Conservation (phyloP, 805 yeast genomes). For the Ogataea methylovora region DNA sequence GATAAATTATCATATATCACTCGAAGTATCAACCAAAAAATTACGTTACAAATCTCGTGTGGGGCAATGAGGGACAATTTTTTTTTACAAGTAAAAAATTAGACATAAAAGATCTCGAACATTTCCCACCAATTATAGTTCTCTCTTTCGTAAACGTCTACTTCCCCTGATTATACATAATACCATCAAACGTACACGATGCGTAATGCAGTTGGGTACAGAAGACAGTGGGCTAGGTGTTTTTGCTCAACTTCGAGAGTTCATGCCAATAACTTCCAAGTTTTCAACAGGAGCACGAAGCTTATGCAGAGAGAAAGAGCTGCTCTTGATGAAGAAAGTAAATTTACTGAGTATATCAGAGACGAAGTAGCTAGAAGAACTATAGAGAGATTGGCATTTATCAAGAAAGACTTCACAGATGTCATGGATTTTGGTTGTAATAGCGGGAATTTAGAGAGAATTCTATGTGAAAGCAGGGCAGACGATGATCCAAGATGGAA, state of each 20-base stretch:
- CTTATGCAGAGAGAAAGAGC: conserved; percentile 51
- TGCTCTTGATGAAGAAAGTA: conserved; percentile 34
- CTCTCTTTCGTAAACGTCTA: too few relatives aligned
- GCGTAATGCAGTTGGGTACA: too few relatives aligned
- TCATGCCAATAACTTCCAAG: conserved; percentile 16
- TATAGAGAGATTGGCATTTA: conserved; percentile 67
- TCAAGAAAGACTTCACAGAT: conserved; percentile 52
- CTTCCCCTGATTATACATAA: too few relatives aligned
- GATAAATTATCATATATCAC: too few relatives aligned
- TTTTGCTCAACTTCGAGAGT: background rate
- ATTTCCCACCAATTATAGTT: too few relatives aligned
- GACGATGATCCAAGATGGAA: conserved; percentile 32
- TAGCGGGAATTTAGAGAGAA: conserved; percentile 45
- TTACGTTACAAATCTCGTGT: too few relatives aligned
- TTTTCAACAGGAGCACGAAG: conserved; percentile 61
- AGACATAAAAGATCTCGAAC: too few relatives aligned
- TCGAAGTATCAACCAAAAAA: too few relatives aligned
- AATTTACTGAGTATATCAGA: conserved; percentile 63
- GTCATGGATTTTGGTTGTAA: conserved; percentile 71
- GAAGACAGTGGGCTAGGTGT: background rate
- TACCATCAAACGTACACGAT: too few relatives aligned
- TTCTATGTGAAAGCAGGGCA: conserved; percentile 29
- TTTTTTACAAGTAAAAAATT: too few relatives aligned
- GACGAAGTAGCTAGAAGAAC: conserved; percentile 69
- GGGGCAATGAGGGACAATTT: too few relatives aligned